Percentiles rank a stretch among this genome's conserved stretches.
phyloP scores from a whole-genome alignment of 495 filamentous ascomycete species.

The Lophiostoma macrostomum region DNA sequence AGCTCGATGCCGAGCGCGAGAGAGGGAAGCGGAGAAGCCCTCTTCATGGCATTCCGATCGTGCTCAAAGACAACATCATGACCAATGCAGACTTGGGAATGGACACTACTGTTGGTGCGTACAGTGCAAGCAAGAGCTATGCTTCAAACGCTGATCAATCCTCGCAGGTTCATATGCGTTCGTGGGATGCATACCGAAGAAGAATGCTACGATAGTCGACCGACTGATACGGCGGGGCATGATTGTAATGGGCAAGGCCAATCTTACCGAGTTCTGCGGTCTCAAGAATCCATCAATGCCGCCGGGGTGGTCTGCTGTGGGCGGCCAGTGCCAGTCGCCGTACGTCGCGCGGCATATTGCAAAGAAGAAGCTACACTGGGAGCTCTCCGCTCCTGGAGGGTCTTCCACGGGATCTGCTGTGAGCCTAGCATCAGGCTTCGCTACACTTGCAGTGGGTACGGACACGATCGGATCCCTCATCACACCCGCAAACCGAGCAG shows the following conservation, averaged over 20 bases:
- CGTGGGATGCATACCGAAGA: constrained; percentile 36
- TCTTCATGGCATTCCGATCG: constrained; percentile 47
- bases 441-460: constrained; percentile 36
- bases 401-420: constrained; percentile 38
- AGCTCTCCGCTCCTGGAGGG: constrained; percentile 29
- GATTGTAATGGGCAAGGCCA: constrained; percentile 39
- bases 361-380: constrained; percentile 31
- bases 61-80: constrained; percentile 42
- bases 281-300: constrained; percentile 36
- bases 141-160: constrained; percentile 5
- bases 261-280: constrained; percentile 39
- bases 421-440: constrained; percentile 37
- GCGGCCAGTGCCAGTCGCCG: constrained; percentile 38
- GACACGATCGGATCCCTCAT: constrained; percentile 38
- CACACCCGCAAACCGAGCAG: constrained; percentile 38
- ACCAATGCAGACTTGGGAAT: constrained; percentile 34
- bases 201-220: constrained; percentile 41
- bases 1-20: constrained; percentile 41
- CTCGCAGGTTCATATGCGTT: constrained; percentile 40
- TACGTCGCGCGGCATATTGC: constrained; percentile 35
- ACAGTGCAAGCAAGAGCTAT: background rate
- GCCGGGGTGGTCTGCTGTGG: constrained; percentile 38
- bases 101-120: constrained; percentile 35
- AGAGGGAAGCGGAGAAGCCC: constrained; percentile 36
- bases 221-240: constrained; percentile 36